These are phyloP conservation scores for Lachnellula occidentalis DNA, from an alignment of 2,329 filamentous ascomycete genomes.

Conservation along the genomic window DNA sequence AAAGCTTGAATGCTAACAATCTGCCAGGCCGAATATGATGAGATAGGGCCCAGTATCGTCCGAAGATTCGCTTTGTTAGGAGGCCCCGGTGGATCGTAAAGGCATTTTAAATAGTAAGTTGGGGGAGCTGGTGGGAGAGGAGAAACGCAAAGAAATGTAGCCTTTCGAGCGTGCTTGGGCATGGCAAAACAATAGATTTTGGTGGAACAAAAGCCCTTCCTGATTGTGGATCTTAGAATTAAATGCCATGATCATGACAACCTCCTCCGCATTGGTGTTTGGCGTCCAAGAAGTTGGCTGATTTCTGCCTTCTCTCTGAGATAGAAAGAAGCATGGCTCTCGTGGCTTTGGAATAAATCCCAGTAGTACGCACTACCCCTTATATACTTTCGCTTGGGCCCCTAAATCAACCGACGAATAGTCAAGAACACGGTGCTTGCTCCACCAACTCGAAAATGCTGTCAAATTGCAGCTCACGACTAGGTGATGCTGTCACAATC, in stretches of 20 bases:
- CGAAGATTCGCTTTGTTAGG: slow-evolving; percentile 90
- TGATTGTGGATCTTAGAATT: slow-evolving; percentile 5
- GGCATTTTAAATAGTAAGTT: neutral
- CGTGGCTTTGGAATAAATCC: too few relatives aligned
- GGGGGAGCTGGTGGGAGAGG: neutral
- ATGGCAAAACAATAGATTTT: slow-evolving; percentile 4
- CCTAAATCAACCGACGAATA: too few relatives aligned
- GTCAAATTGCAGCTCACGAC: too few relatives aligned
- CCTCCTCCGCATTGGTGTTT: neutral
- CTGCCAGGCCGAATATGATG: slow-evolving; percentile 19
- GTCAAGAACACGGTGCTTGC: too few relatives aligned
- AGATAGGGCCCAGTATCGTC: slow-evolving; percentile 55
- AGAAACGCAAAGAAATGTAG: neutral
- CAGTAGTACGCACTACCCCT: neutral
- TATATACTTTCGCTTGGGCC: too few relatives aligned
- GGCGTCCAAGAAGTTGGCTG: neutral
- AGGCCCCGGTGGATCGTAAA: slow-evolving; percentile 74
- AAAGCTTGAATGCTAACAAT: slow-evolving; percentile 1
- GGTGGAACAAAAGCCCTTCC: slow-evolving; percentile 9
- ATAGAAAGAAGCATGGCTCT: too few relatives aligned
- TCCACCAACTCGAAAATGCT: too few relatives aligned
- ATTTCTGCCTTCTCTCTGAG: too few relatives aligned
- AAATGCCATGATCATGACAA: slow-evolving; percentile 6
- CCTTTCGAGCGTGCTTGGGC: neutral
- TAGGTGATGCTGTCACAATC: too few relatives aligned